These are phyloP conservation scores for Euphorbia pulcherrima DNA, from an alignment of 345 rosid genomes.

Conservation along the genomic window DNA sequence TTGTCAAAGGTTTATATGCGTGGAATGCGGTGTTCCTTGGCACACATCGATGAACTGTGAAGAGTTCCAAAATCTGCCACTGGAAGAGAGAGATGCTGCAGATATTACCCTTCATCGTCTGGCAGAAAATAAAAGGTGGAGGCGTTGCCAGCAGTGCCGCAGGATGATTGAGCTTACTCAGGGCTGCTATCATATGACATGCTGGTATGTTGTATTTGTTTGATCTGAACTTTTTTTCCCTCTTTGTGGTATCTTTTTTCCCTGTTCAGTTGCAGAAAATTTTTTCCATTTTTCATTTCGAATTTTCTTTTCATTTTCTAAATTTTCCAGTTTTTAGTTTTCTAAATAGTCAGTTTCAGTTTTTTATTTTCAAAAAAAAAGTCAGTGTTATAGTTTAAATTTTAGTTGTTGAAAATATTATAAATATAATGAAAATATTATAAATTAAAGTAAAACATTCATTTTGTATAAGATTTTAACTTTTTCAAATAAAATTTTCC, in stretches of 20 bases:
- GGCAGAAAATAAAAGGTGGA: constrained; percentile 86
- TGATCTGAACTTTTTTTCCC: background rate
- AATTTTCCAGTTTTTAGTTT: too few species aligned
- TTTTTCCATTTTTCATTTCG: too few species aligned
- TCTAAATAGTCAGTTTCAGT: too few species aligned
- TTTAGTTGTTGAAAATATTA: too few species aligned
- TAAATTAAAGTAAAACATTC: too few species aligned
- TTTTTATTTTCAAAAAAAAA: too few species aligned
- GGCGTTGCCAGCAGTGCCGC: constrained; percentile 83
- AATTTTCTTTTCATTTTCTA: too few species aligned
- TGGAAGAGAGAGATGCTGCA: constrained; percentile 76
- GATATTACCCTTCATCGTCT: constrained; percentile 79
- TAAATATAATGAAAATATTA: too few species aligned
- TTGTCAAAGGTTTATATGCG: constrained; percentile 82
- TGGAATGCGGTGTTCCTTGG: constrained; percentile 93
- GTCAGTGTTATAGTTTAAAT: too few species aligned
- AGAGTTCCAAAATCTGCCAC: constrained; percentile 76
- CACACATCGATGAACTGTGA: constrained; percentile 82
- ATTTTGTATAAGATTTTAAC: too few species aligned
- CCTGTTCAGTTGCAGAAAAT: too few species aligned
- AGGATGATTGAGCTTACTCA: constrained; percentile 89
- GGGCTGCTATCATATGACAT: constrained; percentile 96
- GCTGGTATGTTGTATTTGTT: constrained; percentile 52
- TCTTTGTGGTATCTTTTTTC: background rate
- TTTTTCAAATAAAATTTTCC: too few species aligned